Evolutionary conservation across 2,329 filamentous ascomycete species (phyloP).

Genomic region (Cladosporium halotolerans): DNA sequence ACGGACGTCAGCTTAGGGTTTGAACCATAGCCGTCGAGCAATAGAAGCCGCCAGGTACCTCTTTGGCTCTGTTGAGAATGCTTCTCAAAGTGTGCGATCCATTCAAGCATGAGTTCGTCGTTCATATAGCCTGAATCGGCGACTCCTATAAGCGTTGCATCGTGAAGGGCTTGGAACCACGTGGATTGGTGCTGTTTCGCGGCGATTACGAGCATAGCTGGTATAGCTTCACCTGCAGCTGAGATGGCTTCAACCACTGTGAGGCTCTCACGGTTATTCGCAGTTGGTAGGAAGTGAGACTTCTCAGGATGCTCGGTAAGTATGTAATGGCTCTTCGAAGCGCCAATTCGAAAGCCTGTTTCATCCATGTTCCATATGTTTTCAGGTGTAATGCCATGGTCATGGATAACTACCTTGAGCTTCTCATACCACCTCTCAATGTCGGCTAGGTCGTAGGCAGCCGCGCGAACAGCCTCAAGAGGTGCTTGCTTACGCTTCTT

Average conservation of each 20-base stretch:
- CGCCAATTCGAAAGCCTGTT: conserved; percentile 5
- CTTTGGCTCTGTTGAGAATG: neutral
- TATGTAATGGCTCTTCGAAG: neutral
- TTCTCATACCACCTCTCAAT: neutral
- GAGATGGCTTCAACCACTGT: neutral
- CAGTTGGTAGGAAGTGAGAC: neutral
- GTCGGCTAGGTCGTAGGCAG: neutral
- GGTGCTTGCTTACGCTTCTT: too few relatives aligned
- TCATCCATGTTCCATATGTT: conserved; percentile 5
- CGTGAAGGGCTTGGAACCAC: neutral
- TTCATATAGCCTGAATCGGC: conserved; percentile 11
- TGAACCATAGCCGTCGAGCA: conserved; percentile 10
- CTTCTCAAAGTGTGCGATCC: conserved; percentile 12
- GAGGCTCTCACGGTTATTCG: neutral
- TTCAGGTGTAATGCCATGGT: neutral
- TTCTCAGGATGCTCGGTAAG: neutral
- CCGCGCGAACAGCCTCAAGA: neutral
- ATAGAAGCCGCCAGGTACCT: neutral
- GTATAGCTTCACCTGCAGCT: neutral
- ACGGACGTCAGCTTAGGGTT: too few relatives aligned
- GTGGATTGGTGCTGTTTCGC: neutral
- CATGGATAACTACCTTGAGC: neutral
- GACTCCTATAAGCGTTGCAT: neutral
- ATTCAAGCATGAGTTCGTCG: conserved; percentile 10
- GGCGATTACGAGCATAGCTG: neutral